A percentile compares a stretch with the other conserved stretches of the same genome.
phyloP scores from a whole-genome alignment of 116 monocot species.

The Cymodocea nodosa region DNA sequence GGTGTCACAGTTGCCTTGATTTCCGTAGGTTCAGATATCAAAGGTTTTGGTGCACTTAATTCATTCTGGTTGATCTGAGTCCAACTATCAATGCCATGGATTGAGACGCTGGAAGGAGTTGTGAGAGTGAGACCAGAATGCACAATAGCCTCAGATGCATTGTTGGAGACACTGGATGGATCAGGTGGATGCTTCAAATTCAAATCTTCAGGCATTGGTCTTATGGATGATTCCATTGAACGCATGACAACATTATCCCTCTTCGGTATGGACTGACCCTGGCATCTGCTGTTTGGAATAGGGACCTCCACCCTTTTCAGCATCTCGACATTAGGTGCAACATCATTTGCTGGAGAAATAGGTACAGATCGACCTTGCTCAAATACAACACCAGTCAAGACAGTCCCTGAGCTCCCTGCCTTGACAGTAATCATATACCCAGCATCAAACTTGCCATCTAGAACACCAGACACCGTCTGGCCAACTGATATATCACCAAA shows the following conservation, averaged over 20 bases:
- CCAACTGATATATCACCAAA: constrained; percentile 25
- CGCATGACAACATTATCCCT: background rate
- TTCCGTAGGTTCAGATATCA: background rate
- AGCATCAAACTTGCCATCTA: constrained; percentile 54
- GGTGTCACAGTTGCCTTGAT: background rate
- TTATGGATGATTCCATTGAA: background rate
- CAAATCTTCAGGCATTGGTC: background rate
- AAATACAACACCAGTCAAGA: constrained; percentile 56
- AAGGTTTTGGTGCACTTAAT: background rate
- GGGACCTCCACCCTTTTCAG: constrained; percentile 13
- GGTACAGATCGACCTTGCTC: constrained; percentile 33
- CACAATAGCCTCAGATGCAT: background rate
- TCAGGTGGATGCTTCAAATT: background rate
- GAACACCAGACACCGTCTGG: constrained; percentile 33
- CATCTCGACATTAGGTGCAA: constrained; percentile 50
- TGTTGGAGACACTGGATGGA: constrained; percentile 1
- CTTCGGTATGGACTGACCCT: background rate
- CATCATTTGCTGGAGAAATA: constrained; percentile 44
- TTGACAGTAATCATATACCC: constrained; percentile 52
- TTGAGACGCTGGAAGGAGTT: background rate
- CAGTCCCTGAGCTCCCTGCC: constrained; percentile 25
- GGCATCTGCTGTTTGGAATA: constrained; percentile 1
- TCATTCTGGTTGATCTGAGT: background rate
- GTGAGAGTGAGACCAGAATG: background rate
- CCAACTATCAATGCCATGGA: background rate